A percentile compares a stretch with the other conserved stretches of the same genome.
Evolutionary conservation across 208 protist species (phyloP).

Genomic region (Jaenimonas drosophilae): DNA sequence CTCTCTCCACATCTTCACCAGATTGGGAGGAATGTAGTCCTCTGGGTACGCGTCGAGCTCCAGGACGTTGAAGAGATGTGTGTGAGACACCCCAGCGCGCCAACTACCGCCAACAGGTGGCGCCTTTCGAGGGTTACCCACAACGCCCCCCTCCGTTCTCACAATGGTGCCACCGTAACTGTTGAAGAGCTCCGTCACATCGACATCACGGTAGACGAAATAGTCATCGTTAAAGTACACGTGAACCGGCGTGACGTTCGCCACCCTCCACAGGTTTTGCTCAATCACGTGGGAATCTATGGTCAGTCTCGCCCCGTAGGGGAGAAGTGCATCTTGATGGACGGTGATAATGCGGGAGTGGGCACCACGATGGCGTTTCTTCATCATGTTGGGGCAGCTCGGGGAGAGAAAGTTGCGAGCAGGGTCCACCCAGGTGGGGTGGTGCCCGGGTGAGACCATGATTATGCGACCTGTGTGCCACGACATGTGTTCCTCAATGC

Average conservation of each 20-base stretch:
- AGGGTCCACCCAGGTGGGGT: slow-evolving; percentile 82
- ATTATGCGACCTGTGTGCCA: slow-evolving; percentile 89
- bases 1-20: slow-evolving; percentile 11
- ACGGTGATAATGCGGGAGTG: slow-evolving; percentile 48
- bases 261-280: slow-evolving; percentile 45
- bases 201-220: slow-evolving; percentile 49
- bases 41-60: slow-evolving; percentile 27
- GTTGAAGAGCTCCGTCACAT: slow-evolving; percentile 47
- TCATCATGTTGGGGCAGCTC: too few species aligned
- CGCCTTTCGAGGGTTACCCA: too few species aligned
- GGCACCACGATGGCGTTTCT: slow-evolving; percentile 10
- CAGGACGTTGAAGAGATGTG: slow-evolving; percentile 22
- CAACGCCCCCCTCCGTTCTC: slow-evolving; percentile 20
- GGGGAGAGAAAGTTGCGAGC: slow-evolving; percentile 56
- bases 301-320: slow-evolving; percentile 40
- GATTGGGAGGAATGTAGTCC: slow-evolving; percentile 11
- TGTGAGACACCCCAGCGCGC: slow-evolving; percentile 22
- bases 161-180: slow-evolving; percentile 45
- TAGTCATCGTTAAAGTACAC: slow-evolving; percentile 75
- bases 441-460: slow-evolving; percentile 95
- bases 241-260: slow-evolving; percentile 36
- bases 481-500: slow-evolving; percentile 85
- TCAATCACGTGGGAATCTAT: slow-evolving; percentile 45
- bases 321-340: slow-evolving; percentile 55
- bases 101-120: too few species aligned